Evolutionary conservation across 2,329 filamentous ascomycete species (phyloP), one percentile per base, ranked within the genome.

Genomic region (Trichoderma atrobrunneum): DNA sequence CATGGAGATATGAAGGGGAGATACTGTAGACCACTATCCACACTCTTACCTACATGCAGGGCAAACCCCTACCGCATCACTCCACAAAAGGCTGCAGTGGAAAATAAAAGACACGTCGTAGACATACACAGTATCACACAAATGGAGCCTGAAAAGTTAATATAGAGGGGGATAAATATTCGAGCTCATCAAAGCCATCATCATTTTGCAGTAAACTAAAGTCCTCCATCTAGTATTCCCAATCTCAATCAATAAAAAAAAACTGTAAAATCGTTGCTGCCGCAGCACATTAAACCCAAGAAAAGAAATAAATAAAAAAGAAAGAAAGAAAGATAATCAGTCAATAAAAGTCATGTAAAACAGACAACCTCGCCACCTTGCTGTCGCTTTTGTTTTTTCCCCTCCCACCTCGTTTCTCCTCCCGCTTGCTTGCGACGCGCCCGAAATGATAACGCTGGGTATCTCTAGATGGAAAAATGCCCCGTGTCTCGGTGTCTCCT

Each of bases 381-480:
- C 57, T 39, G 66, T 51, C 66, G 66, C 66, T 24, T 61, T 61
- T 69, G n/a, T 69, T 69, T 34, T 51, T 36, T 18, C 59, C n/a
- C 56, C n/a, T 26, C 59, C 32, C 43, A 3, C 51, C 28, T 36
- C 28, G 28, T 56, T n/a, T n/a, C 26, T 57, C 24, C 56, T 18
- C 51, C 21, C 67, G 56, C 61, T 67, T 57, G 57, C 39, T 73
- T 11, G 67, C 68, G 72, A 71, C 72, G 62, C 69, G 68, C 72
- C 63, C 57, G 32, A 73, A 73, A 73, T 73, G 68, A 71, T 72
- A 75, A 76, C 74, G 76, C 74, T 78, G 80, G 80, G 80, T 81
- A 81, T 81, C 80, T 80, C 77, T 76, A 80, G 76, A 80, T 78
- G 78, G 77, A 77, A 80, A 77, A 80, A 77, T 74, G 76, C 76